These are phyloP conservation scores for Backusella macrospora DNA, from an alignment of 192 early-diverging fungal genomes.

Conservation along the genomic window DNA sequence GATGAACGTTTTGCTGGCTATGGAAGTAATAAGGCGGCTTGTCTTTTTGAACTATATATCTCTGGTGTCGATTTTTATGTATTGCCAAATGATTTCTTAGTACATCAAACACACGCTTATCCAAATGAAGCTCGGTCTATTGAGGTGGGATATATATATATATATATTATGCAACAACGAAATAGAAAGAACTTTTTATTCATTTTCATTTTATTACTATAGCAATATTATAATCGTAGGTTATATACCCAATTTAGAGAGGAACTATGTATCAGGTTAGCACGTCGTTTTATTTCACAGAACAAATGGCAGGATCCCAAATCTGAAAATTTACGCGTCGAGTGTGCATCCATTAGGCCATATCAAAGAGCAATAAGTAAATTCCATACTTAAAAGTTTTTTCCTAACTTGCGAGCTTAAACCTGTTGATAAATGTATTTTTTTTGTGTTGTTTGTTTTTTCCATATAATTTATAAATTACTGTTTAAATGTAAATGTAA, in stretches of 20 bases:
- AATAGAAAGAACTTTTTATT: not conserved
- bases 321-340: slow-evolving; percentile 40
- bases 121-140: slow-evolving; percentile 47
- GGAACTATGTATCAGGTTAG: slow-evolving; percentile 52
- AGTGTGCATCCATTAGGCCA: slow-evolving; percentile 35
- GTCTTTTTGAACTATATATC: slow-evolving; percentile 57
- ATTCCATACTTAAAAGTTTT: not conserved
- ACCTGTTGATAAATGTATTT: not conserved
- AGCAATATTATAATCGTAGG: slow-evolving; percentile 51
- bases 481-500: not conserved
- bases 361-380: slow-evolving; percentile 7
- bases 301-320: slow-evolving; percentile 38
- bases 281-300: slow-evolving; percentile 46
- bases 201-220: not conserved
- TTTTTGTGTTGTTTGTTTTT: not conserved
- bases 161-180: not conserved
- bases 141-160: slow-evolving; percentile 30
- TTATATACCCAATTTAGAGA: slow-evolving; percentile 53
- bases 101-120: slow-evolving; percentile 59
- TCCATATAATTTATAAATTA: slow-evolving; percentile 1
- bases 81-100: slow-evolving; percentile 54
- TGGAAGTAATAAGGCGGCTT: slow-evolving; percentile 61
- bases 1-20: slow-evolving; percentile 66
- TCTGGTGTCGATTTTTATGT: slow-evolving; percentile 58
- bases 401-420: not conserved